A percentile compares a stretch with the other conserved stretches of the same genome.
These are phyloP conservation scores for Arabidopsis thaliana DNA, from an alignment of 345 rosid species.

Conservation along the genomic window TAIR10.1 NC_003076.8:1844501-1845000, in stretches of 20 bases:
- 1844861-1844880: not conserved
- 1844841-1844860: slow-evolving; percentile 30
- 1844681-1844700: slow-evolving; percentile 34
- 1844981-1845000: slow-evolving; percentile 23
- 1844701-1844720: slow-evolving; percentile 40
- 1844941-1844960: slow-evolving; percentile 17
- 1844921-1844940: not conserved
- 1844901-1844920: slow-evolving; percentile 33
- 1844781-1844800: slow-evolving; percentile 47
- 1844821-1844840: slow-evolving; percentile 37
- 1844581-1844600: not conserved
- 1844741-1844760: slow-evolving; percentile 45
- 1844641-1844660: slow-evolving; percentile 27
- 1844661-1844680: slow-evolving; percentile 26
- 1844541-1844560: not conserved
- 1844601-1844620: slow-evolving; percentile 20
- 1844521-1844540: not conserved
- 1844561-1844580: not conserved
- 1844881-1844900: slow-evolving; percentile 39
- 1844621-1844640: slow-evolving; percentile 22
- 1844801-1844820: slow-evolving; percentile 46
- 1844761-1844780: slow-evolving; percentile 48
- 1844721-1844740: slow-evolving; percentile 44
- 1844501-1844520: slow-evolving; percentile 3
- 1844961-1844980: slow-evolving; percentile 32